Base-by-base conservation (phyloP, 805 yeast species). In the Pichia ethanolica region DNA sequence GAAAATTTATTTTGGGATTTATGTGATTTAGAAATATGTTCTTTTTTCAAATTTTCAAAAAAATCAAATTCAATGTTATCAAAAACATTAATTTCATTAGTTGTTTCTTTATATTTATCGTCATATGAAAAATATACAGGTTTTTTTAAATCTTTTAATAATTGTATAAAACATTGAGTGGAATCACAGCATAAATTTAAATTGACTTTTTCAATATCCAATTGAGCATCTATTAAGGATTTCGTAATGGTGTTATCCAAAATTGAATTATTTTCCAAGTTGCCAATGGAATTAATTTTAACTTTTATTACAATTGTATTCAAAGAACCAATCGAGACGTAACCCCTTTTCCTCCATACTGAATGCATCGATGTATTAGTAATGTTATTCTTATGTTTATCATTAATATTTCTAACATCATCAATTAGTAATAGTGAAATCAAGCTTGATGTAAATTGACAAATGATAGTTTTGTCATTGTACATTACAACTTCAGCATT, bases 121-220 rank as follows among this genome's bases (percentile, higher is more conserved):
- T 78, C 79, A 52, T 81, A 81, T 0, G 73, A 71, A 52, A 84
- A 81, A 7, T 73, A 65, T 1, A 86, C 65, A 0, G 90, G 89
- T 12, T 78, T 79, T 56, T 85, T 86, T 57, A 90, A 69, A 58
- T 89, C 96, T 51, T 78, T 81, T 9, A 83, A 54, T 8, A 86
- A 58, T 53, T 85, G 95, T 2, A 80, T 53, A 39, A 90, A 64
- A 11, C 91, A 78, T 58, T 87, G 84, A 0, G 82, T 74, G 0
- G 97, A 88, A 61, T 90, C 98, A 1, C 96, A 91, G 68, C 97
- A 89, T 7, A 78, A 54, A 46, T 72, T 72, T 9, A 81, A 59
- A 43, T 74, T 75, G 33, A 82, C 42, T 44, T 74, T 78, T 2
- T 76, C 47, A 3, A 53, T 20, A 38, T 46, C 42, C 13, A 51